Base-by-base conservation (phyloP, 495 filamentous ascomycete species). In the Neurospora sp. region DNA sequence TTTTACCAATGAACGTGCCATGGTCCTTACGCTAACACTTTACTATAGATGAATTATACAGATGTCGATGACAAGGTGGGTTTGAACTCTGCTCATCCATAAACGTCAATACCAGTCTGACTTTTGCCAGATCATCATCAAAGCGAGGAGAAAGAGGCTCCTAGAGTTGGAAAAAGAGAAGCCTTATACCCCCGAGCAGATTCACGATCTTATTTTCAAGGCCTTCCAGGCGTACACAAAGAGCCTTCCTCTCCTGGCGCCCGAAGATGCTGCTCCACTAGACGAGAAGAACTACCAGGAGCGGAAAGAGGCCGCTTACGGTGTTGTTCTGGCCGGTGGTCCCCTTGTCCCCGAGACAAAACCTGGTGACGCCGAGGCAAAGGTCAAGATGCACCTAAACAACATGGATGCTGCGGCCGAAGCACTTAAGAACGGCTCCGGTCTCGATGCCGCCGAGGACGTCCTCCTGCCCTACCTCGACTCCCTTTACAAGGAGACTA, bases 401-500 rank as follows among this genome's bases (percentile, higher is more conserved):
- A 97, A 93, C 3, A 89, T 90, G 71, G 83, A 86, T 22, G 84
- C 88, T 1, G 90, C 92, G 2, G 86, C 89, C 14, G 77, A 82
- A 61, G 88, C 88, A 10, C 85, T 94, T 40, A 78, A 79, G 80
- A 79, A 84, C 74, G 70, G 81, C 69, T 75, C 82, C 59, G 73
- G 83, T 1, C 82, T 85, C 78, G 76, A 84, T 41, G 81, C 83
- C 22, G 86, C 87, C 9, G 88, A 90, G 46, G 85, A 89, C 3
- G 86, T 97, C n/a, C 82, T 99, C 3, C 84, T 94, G 12, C 93
- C 94, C 3, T 97, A 96, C 74, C 85, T 99, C 9, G 96, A 98
- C 81, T 86, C 88, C 0, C 80, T 93, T 3, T 88, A 95, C 75
- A 92, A 91, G 70, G 84, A 91, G 68, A 88, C 88, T 0, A 89